Conservation (phyloP, 2,329 filamentous ascomycete species). For the Hortaea sp. region DNA sequence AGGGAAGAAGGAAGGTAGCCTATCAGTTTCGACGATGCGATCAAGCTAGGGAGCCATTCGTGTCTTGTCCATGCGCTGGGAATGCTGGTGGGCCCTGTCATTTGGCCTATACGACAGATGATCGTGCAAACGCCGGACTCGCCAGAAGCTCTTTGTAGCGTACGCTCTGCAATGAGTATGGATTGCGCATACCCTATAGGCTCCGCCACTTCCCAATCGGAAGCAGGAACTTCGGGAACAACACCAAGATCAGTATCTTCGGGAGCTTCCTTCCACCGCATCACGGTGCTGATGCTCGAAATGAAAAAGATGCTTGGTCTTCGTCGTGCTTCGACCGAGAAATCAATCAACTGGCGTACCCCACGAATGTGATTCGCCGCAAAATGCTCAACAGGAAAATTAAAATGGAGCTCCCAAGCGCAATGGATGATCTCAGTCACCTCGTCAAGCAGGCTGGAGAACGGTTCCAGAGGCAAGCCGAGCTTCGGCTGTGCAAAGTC, state of each 20-base stretch:
- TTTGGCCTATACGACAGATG: neutral
- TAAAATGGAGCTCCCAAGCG: constrained; percentile 2
- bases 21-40: neutral
- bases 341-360: neutral
- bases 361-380: neutral
- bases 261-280: neutral
- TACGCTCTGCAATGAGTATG: neutral
- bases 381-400: neutral
- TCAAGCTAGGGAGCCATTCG: neutral
- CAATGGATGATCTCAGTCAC: neutral
- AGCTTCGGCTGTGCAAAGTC: neutral
- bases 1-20: neutral
- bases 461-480: neutral
- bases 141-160: neutral
- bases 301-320: neutral
- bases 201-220: neutral
- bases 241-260: too few species aligned
- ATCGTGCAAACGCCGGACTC: neutral
- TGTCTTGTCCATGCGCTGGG: neutral
- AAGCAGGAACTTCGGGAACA: neutral
- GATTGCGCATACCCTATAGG: neutral
- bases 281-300: neutral
- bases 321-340: neutral
- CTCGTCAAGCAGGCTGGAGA: neutral
- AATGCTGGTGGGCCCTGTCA: neutral